Percentiles rank a stretch among this genome's conserved stretches.
phyloP scores from a whole-genome alignment of 495 filamentous ascomycete genomes.

The Neurospora tetraspora region DNA sequence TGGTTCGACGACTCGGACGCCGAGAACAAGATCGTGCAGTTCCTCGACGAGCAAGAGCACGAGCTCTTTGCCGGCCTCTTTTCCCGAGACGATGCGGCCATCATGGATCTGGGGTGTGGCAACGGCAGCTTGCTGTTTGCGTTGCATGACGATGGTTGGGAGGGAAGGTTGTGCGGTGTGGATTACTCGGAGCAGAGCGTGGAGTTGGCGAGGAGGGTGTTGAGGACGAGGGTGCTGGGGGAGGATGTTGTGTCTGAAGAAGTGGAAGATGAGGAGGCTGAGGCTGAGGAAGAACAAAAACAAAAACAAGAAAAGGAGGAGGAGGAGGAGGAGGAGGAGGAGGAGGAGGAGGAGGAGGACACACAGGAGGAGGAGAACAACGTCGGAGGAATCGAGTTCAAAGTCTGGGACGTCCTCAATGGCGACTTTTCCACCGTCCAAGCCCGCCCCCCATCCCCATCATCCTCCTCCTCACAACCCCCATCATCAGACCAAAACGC shows the following conservation, averaged over 20 bases:
- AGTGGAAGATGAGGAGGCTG: conserved; percentile 5
- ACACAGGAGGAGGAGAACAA: neutral
- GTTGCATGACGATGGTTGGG: conserved; percentile 46
- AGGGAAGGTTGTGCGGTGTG: conserved; percentile 67
- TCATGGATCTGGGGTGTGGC: conserved; percentile 77
- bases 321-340: neutral
- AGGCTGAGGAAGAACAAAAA: neutral
- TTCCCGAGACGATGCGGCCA: conserved; percentile 16
- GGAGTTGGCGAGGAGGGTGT: conserved; percentile 51
- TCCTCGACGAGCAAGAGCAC: conserved; percentile 37
- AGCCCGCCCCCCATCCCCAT: neutral
- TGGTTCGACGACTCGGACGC: conserved; percentile 71
- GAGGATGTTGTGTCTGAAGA: conserved; percentile 10
- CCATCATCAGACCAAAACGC: conserved; percentile 15
- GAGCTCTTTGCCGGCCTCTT: conserved; percentile 3
- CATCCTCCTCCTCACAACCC: neutral
- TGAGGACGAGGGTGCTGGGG: conserved; percentile 19
- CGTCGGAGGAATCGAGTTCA: conserved; percentile 45
- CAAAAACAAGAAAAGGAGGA: conserved; percentile 9
- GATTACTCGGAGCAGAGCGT: conserved; percentile 75
- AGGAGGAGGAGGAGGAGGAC: conserved; percentile 4
- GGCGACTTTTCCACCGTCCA: conserved; percentile 23
- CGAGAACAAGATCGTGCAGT: conserved; percentile 48
- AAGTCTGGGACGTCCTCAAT: conserved; percentile 65
- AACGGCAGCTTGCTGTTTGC: conserved; percentile 84